Conservation (phyloP, 148 eudicot genomes). For the Rhododendron mucronatum region DNA sequence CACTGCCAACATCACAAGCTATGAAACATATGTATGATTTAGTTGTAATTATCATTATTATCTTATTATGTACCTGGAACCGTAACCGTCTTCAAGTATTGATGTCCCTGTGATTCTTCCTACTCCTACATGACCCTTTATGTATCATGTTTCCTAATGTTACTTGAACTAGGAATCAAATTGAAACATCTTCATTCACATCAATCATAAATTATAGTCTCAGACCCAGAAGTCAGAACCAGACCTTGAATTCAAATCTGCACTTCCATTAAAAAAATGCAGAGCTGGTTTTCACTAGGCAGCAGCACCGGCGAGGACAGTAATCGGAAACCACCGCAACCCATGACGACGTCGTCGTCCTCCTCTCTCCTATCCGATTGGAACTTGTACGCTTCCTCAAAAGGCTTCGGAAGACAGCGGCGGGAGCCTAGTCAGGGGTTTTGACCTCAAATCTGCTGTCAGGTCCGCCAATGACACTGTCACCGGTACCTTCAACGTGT, state of each 20-base stretch:
- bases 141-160: neutral
- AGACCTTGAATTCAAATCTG: neutral
- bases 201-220: neutral
- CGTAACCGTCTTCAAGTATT: neutral
- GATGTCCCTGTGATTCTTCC: neutral
- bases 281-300: neutral
- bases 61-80: neutral
- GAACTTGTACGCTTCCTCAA: neutral
- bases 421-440: slow-evolving; percentile 25
- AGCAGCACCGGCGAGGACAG: neutral
- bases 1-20: neutral
- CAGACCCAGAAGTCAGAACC: neutral
- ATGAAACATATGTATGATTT: neutral
- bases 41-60: neutral
- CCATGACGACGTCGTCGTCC: neutral
- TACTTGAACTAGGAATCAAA: neutral
- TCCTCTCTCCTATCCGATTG: slow-evolving; percentile 13
- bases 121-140: neutral
- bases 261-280: neutral
- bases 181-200: neutral
- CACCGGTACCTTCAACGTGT: slow-evolving; percentile 82
- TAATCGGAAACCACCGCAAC: neutral
- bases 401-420: neutral
- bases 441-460: slow-evolving; percentile 96
- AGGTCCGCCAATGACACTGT: slow-evolving; percentile 84